These are phyloP conservation scores for Skeletonema marinoi DNA, from an alignment of 108 stramenopile species.

Conservation along the genomic window DNA sequence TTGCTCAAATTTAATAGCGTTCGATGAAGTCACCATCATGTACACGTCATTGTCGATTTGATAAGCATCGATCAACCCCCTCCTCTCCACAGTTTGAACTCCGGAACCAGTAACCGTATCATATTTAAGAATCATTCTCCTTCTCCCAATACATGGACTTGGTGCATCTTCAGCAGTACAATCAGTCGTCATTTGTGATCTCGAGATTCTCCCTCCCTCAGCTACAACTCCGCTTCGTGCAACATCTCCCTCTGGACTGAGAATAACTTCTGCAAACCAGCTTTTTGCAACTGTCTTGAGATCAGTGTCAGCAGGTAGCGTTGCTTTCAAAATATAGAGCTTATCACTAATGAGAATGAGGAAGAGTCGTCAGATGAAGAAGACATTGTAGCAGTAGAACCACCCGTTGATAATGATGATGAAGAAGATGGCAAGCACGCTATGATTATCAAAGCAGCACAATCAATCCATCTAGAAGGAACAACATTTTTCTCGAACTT, in stretches of 20 bases:
- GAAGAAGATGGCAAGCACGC: no score
- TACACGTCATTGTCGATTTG: conserved; percentile 61
- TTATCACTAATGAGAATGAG: no score
- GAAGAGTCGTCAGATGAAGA: no score
- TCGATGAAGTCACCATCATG: conserved; percentile 74
- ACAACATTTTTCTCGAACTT: no score
- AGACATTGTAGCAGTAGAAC: no score
- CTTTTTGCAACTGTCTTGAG: conserved; percentile 55
- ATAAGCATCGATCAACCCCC: conserved; percentile 75
- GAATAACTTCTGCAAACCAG: conserved; percentile 61
- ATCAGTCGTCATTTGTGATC: conserved; percentile 51
- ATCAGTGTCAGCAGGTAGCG: conserved; percentile 52
- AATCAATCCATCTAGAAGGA: no score
- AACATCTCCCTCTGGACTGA: conserved; percentile 63
- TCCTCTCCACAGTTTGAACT: conserved; percentile 65
- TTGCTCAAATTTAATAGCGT: conserved; percentile 73
- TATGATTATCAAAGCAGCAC: no score
- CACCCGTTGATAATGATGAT: no score
- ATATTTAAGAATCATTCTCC: conserved; percentile 67
- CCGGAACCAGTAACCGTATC: conserved; percentile 73
- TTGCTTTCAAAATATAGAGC: conserved; percentile 63
- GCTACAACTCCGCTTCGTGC: conserved; percentile 60
- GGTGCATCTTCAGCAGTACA: conserved; percentile 33
- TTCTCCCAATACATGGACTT: conserved; percentile 31
- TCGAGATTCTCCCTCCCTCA: conserved; percentile 60